Conservation (phyloP, 179 eudicot species). For the Silene coronaria region DNA sequence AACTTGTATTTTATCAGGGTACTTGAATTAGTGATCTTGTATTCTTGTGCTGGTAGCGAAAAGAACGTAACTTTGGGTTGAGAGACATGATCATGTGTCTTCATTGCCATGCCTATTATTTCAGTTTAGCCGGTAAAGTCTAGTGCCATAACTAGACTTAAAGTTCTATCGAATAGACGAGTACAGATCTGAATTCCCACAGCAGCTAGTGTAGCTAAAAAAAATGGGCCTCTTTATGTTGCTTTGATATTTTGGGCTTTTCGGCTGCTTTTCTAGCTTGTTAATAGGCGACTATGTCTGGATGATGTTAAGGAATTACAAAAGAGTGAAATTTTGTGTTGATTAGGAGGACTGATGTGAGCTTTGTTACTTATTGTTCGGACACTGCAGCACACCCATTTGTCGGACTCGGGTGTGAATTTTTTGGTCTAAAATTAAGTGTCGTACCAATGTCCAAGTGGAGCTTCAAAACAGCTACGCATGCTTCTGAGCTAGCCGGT, state of each 20-base stretch:
- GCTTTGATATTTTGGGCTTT: neutral
- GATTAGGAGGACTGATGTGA: neutral
- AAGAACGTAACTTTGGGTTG: neutral
- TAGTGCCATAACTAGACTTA: neutral
- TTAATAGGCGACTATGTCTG: neutral
- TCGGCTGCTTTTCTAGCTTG: neutral
- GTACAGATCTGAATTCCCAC: neutral
- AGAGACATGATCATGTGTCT: neutral
- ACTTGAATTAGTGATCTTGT: neutral
- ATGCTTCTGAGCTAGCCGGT: neutral
- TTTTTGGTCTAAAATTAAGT: too few species aligned
- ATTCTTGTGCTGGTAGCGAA: neutral
- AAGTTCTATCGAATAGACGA: neutral
- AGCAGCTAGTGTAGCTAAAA: neutral
- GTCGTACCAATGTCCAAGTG: too few species aligned
- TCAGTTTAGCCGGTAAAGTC: neutral
- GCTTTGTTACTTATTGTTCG: too few species aligned
- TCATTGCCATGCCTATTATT: neutral
- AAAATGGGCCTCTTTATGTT: neutral
- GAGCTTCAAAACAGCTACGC: too few species aligned
- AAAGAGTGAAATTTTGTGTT: neutral
- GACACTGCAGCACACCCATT: too few species aligned
- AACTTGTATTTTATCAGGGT: neutral
- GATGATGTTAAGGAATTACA: neutral
- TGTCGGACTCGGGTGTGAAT: too few species aligned